Evolutionary conservation across 768 basidiomycete species (phyloP).

Genomic region (Coprinopsis cinerea): DNA sequence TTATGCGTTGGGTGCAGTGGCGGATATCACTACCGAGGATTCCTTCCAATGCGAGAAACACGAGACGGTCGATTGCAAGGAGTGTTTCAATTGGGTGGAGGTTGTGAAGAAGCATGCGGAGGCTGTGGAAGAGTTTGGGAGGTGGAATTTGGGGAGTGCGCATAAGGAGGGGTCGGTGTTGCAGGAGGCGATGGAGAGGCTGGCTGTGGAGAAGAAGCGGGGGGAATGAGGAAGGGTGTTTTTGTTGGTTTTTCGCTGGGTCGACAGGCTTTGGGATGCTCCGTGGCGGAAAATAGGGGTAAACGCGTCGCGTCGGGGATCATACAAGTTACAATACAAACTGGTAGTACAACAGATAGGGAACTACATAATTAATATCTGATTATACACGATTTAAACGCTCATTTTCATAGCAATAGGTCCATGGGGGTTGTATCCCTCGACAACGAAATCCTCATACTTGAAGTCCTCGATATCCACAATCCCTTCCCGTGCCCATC

Average conservation of each 20-base stretch:
- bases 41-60: slow-evolving; percentile 7
- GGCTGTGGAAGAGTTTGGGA: slow-evolving; percentile 16
- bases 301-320: background rate
- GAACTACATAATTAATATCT: background rate
- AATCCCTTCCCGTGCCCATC: slow-evolving; percentile 61
- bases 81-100: slow-evolving; percentile 32
- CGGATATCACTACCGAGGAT: slow-evolving; percentile 6
- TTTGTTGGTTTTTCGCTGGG: background rate
- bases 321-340: background rate
- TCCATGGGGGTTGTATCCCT: slow-evolving; percentile 81
- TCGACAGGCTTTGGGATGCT: no score
- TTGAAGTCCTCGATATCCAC: slow-evolving; percentile 75
- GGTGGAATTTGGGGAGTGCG: slow-evolving; percentile 18
- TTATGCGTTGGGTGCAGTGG: slow-evolving; percentile 8
- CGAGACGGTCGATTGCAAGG: slow-evolving; percentile 8
- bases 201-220: slow-evolving; percentile 5
- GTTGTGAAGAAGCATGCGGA: slow-evolving; percentile 23
- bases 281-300: background rate
- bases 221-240: background rate
- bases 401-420: slow-evolving; percentile 96
- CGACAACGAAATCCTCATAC: slow-evolving; percentile 76
- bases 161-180: slow-evolving; percentile 18
- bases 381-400: slow-evolving; percentile 35
- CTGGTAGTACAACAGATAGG: no score
- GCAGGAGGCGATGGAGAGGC: slow-evolving; percentile 19